Evolutionary conservation across 805 yeast species (phyloP).

Genomic region (Nakazawaea holstii): DNA sequence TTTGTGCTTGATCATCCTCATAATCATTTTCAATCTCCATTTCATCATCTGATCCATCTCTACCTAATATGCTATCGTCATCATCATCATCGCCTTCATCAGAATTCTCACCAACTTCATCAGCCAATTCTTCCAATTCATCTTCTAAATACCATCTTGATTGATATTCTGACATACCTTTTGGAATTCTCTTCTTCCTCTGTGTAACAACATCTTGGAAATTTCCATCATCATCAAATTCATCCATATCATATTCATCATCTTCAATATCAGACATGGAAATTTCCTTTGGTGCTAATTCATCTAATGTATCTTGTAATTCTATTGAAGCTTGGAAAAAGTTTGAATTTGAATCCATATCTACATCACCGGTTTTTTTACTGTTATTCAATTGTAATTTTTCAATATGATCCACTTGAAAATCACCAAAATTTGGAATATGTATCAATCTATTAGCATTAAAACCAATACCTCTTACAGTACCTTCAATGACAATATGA

Average conservation of each 20-base stretch:
- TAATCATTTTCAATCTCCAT: conserved; percentile 20
- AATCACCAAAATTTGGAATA: conserved; percentile 88
- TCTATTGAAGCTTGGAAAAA: conserved; percentile 29
- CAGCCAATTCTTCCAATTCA: conserved; percentile 34
- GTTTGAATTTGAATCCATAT: conserved; percentile 17
- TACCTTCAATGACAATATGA: conserved; percentile 64
- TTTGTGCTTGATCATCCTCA: conserved; percentile 26
- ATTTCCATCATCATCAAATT: conserved; percentile 19
- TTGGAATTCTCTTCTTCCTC: conserved; percentile 42
- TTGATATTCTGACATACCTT: conserved; percentile 74
- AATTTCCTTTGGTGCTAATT: conserved; percentile 48
- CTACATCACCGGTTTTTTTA: conserved; percentile 11
- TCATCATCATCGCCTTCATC: conserved; percentile 35
- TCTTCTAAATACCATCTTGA: conserved; percentile 73
- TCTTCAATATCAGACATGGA: conserved; percentile 32
- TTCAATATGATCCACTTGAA: conserved; percentile 66
- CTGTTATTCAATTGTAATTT: conserved; percentile 26
- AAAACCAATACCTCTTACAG: conserved; percentile 83
- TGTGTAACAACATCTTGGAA: too few species aligned
- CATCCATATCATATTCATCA: conserved; percentile 23
- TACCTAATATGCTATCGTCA: conserved; percentile 12
- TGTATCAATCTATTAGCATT: conserved; percentile 74
- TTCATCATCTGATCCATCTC: conserved; percentile 22
- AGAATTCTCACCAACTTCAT: conserved; percentile 33
- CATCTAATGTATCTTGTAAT: conserved; percentile 54